These are phyloP conservation scores for Sugiyamaella chiloensis DNA, from an alignment of 805 yeast genomes.

Conservation along the genomic window DNA sequence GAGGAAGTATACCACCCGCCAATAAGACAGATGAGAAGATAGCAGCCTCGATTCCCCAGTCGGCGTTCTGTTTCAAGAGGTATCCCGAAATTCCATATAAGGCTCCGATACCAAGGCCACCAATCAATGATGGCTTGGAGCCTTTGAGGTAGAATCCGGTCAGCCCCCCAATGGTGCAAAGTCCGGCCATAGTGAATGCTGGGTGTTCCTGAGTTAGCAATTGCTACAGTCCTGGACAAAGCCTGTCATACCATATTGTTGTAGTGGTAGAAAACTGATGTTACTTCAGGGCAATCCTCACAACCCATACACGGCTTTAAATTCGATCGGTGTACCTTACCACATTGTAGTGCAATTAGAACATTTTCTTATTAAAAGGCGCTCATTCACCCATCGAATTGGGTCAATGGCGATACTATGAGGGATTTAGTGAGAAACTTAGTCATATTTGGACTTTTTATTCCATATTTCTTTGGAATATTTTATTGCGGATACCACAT, in stretches of 20 bases:
- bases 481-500: too few relatives aligned
- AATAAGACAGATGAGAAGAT: constrained; percentile 66
- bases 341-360: too few relatives aligned
- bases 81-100: constrained; percentile 50
- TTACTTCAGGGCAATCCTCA: too few relatives aligned
- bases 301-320: too few relatives aligned
- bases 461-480: too few relatives aligned
- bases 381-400: too few relatives aligned
- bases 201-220: constrained; percentile 62
- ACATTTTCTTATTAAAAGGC: too few relatives aligned
- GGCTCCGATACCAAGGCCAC: constrained; percentile 52
- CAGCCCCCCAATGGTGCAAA: constrained; percentile 66
- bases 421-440: too few relatives aligned
- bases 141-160: constrained; percentile 66
- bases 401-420: too few relatives aligned
- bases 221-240: not conserved
- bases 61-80: constrained; percentile 65
- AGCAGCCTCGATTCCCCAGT: constrained; percentile 79
- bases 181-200: constrained; percentile 65
- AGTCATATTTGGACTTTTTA: too few relatives aligned
- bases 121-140: constrained; percentile 75
- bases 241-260: not conserved
- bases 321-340: too few relatives aligned
- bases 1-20: constrained; percentile 66
- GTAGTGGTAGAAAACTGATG: too few relatives aligned